Evolutionary conservation across 2,329 filamentous ascomycete species (phyloP).

Genomic region (Stachybotrys elegans): DNA sequence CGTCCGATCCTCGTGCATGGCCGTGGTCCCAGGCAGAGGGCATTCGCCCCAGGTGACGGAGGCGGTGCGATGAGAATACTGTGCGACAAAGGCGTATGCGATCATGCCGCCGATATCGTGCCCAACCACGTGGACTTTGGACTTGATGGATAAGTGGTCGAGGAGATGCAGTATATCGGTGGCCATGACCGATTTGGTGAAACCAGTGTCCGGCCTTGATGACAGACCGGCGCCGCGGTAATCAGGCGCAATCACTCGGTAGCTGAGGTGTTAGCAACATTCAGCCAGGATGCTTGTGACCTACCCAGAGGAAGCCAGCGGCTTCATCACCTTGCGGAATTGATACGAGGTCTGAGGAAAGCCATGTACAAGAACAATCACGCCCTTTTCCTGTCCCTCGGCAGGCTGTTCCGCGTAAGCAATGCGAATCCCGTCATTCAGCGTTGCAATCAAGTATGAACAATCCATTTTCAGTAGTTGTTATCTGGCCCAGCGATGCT

Average conservation of each 20-base stretch:
- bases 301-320: constrained; percentile 30
- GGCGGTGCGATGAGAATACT: constrained; percentile 24
- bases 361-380: constrained; percentile 40
- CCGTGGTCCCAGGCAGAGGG: constrained; percentile 29
- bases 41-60: constrained; percentile 37
- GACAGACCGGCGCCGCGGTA: constrained; percentile 33
- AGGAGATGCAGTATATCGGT: constrained; percentile 28
- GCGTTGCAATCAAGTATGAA: neutral
- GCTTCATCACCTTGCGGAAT: constrained; percentile 31
- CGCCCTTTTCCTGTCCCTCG: constrained; percentile 13
- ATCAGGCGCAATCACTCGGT: constrained; percentile 32
- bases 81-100: constrained; percentile 28
- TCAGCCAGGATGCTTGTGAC: neutral
- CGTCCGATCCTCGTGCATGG: constrained; percentile 18
- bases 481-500: too few species aligned
- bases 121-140: constrained; percentile 36
- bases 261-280: neutral
- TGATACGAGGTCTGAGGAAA: constrained; percentile 42
- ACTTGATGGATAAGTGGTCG: constrained; percentile 24
- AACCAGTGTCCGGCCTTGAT: constrained; percentile 28
- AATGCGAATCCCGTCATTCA: neutral
- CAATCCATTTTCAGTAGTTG: neutral
- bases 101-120: constrained; percentile 45
- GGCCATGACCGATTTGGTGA: constrained; percentile 34
- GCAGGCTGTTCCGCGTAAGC: neutral